Percentiles rank a stretch among this genome's conserved stretches.
Conservation (phyloP, 2,329 filamentous ascomycete genomes). For the Colletotrichum tofieldiae region DNA sequence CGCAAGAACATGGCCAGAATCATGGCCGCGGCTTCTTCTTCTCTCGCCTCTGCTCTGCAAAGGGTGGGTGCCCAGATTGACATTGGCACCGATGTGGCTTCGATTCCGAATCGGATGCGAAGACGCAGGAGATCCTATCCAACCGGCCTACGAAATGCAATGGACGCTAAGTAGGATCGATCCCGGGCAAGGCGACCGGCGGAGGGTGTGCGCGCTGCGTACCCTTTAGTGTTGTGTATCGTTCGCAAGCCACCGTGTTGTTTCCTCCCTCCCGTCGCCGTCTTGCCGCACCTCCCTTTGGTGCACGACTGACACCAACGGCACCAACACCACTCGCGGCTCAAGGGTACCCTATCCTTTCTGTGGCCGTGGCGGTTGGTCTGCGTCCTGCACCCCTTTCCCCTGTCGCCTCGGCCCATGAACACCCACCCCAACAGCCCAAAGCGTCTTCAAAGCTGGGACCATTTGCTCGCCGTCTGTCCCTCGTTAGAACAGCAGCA, state of each 20-base stretch:
- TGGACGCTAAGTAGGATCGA: background rate
- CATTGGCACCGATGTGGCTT: background rate
- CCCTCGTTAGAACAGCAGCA: conserved; percentile 4
- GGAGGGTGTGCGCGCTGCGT: background rate
- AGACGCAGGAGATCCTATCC: background rate
- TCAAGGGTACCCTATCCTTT: conserved; percentile 7
- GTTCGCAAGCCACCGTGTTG: conserved; percentile 34
- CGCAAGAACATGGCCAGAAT: conserved; percentile 21
- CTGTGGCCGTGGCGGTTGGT: conserved; percentile 8
- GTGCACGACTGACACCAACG: background rate
- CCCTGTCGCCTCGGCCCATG: background rate
- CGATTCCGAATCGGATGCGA: background rate
- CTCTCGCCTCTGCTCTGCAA: background rate
- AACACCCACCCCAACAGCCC: background rate
- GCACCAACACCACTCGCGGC: background rate
- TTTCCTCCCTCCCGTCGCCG: conserved; percentile 24
- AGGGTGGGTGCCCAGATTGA: background rate
- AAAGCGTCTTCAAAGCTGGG: background rate
- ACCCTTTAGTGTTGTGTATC: conserved; percentile 2
- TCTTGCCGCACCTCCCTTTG: conserved; percentile 36
- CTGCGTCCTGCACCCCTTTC: background rate
- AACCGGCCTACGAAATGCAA: background rate
- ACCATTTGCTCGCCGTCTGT: background rate
- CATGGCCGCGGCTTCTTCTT: background rate
- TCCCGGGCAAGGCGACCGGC: background rate